Percentiles rank a stretch among this genome's conserved stretches.
phyloP scores from a whole-genome alignment of 139 green algal species.

The Micractinium conductrix region DNA sequence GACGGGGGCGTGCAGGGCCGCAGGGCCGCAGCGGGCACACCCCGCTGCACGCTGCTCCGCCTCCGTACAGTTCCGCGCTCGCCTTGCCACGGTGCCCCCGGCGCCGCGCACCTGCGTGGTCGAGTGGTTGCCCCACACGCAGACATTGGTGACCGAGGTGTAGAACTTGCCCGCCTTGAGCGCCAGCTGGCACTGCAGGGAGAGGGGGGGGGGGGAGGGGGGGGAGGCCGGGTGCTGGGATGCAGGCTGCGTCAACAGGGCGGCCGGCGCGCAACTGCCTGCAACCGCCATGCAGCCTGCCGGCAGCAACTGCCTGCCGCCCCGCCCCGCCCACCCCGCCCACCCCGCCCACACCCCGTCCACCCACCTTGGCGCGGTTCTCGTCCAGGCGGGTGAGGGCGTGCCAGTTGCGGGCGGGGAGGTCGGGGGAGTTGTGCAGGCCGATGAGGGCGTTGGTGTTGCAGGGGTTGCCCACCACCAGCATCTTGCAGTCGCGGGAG shows the following conservation, averaged over 20 bases:
- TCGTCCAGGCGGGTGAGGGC: constrained; percentile 83
- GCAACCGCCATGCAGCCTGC: not conserved
- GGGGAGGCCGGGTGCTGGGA: not conserved
- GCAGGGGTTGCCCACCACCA: constrained; percentile 94
- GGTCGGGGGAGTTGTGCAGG: constrained; percentile 84
- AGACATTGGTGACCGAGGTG: constrained; percentile 79
- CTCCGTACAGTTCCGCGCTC: not conserved
- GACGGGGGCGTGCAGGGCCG: too few species aligned
- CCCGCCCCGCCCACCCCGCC: not conserved
- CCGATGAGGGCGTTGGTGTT: constrained; percentile 94
- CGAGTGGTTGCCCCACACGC: constrained; percentile 96
- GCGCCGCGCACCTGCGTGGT: constrained; percentile 81
- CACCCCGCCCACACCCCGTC: not conserved
- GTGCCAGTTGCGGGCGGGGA: constrained; percentile 89
- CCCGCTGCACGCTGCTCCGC: not conserved
- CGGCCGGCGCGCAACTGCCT: too few species aligned
- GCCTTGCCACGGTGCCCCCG: not conserved
- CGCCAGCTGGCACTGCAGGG: constrained; percentile 83
- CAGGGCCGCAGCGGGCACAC: too few species aligned
- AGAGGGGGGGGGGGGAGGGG: not conserved
- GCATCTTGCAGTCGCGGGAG: constrained; percentile 76
- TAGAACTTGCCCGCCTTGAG: constrained; percentile 91
- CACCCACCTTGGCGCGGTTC: constrained; percentile 82
- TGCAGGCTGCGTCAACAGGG: too few species aligned
- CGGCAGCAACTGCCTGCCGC: not conserved